phyloP scores from a whole-genome alignment of 164 flowering plant genomes.

The Chimonanthus salicifolius region DNA sequence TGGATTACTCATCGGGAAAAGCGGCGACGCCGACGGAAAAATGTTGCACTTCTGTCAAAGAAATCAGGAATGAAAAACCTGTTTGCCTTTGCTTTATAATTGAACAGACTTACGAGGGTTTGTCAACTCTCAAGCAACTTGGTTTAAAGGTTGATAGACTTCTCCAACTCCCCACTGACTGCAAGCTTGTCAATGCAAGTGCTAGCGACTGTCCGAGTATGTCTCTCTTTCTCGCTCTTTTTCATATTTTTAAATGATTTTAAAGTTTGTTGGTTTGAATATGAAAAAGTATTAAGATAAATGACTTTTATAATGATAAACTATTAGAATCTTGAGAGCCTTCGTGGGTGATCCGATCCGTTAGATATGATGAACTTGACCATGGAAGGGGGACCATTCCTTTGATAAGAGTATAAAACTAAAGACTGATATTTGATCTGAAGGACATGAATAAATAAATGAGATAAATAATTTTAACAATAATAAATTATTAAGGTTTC shows the following conservation, averaged over 20 bases:
- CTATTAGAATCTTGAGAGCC: background rate
- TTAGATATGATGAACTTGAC: background rate
- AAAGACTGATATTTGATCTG: background rate
- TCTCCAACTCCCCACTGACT: conserved; percentile 54
- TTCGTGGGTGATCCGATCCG: background rate
- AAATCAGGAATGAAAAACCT: conserved; percentile 31
- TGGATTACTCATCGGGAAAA: conserved; percentile 51
- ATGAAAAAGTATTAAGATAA: no score
- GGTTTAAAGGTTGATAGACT: conserved; percentile 46
- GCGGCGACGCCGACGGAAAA: conserved; percentile 37
- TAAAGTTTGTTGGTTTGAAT: no score
- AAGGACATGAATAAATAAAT: no score
- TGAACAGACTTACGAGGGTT: conserved; percentile 39
- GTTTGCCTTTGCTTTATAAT: conserved; percentile 60
- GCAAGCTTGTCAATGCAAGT: conserved; percentile 44
- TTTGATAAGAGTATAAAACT: background rate
- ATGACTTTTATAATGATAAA: no score
- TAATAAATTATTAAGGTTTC: no score
- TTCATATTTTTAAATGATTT: background rate
- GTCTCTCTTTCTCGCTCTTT: conserved; percentile 1
- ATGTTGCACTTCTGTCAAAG: conserved; percentile 46
- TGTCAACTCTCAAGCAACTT: conserved; percentile 32
- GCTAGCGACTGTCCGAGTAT: conserved; percentile 57
- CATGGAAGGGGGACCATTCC: background rate
- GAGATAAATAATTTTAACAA: no score